Evolutionary conservation across 345 rosid genomes (phyloP), one percentile per base, ranked within the genome.

Genomic region (Populus nigra): DNA sequence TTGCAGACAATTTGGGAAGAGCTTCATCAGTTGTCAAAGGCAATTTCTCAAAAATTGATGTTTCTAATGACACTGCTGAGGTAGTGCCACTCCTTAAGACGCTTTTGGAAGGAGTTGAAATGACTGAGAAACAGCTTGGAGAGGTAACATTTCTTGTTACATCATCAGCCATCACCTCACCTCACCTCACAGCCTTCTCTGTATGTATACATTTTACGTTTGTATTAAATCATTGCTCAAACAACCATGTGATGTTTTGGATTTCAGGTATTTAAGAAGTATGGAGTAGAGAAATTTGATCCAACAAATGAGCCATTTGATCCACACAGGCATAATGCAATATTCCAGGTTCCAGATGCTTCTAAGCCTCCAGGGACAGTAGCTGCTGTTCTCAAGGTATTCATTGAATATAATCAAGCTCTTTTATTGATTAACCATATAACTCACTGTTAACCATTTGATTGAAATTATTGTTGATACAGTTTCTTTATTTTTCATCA

Each of bases 71-170:
- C 78, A 61, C 89, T 11, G 72, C 79, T 20, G 91, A 93, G 68
- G 97, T 94, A 68, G 87, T 81, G 63, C 89, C 91, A 41, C 88
- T 93, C 36, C 83, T 96, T 43, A 89, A 89, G 81, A 92, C 89
- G 9, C 97, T 96, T 78, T 82, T 94, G 50, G 97, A 91, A 83
- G 98, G 99, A 62, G 99, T 96, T 82, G 97, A 92, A 77, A 96
- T 93, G 99, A 96, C 99, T 16, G 99, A 93, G 85, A 96, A 93
- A 83, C 97, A 93, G 81, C 88, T 96, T 72, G 84, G 68, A n/a
- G 93, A 89, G 91, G 99, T 93, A 82, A 75, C 17, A 33, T 65
- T 49, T 65, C 50, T 41, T 8, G 16, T 72, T 68, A 23, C 36
- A 65, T 75, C 10, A 22, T 68, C 17, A n/a, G 29, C 43, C 47